phyloP scores from a whole-genome alignment of 2,329 filamentous ascomycete species.

The Cladosporium sp. region DNA sequence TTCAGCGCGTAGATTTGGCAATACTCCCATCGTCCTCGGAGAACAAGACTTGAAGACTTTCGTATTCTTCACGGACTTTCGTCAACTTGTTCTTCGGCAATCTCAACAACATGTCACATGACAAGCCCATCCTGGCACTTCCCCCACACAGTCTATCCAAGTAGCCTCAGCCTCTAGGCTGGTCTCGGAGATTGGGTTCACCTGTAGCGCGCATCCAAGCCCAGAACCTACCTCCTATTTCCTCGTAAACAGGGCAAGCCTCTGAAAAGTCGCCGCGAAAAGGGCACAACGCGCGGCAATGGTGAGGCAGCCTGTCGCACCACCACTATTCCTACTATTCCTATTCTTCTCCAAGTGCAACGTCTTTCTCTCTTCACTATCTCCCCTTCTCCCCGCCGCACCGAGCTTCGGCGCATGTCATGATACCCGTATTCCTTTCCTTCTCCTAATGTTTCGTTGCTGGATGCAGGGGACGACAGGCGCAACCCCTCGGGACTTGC shows the following conservation, averaged over 20 bases:
- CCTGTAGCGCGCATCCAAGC: background rate
- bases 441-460: background rate
- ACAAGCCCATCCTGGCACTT: too few species aligned
- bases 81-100: too few species aligned
- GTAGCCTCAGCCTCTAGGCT: too few species aligned
- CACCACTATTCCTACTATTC: too few species aligned
- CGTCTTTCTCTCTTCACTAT: slow-evolving; percentile 11
- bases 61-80: too few species aligned
- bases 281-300: slow-evolving; percentile 8
- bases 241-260: too few species aligned
- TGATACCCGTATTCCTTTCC: background rate
- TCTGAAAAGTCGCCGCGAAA: background rate
- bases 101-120: too few species aligned
- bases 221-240: slow-evolving; percentile 7
- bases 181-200: slow-evolving; percentile 6
- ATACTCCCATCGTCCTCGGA: too few species aligned
- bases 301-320: slow-evolving; percentile 7
- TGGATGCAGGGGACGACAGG: background rate
- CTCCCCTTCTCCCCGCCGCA: background rate
- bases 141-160: too few species aligned
- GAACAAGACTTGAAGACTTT: too few species aligned
- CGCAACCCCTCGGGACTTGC: too few species aligned
- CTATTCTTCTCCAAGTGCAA: background rate
- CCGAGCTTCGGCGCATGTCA: background rate
- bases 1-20: too few species aligned